Evolutionary conservation across 1,284 basidiomycete genomes (phyloP), one percentile per base, ranked within the genome.

Genomic region (Fomitopsis pinicola): DNA sequence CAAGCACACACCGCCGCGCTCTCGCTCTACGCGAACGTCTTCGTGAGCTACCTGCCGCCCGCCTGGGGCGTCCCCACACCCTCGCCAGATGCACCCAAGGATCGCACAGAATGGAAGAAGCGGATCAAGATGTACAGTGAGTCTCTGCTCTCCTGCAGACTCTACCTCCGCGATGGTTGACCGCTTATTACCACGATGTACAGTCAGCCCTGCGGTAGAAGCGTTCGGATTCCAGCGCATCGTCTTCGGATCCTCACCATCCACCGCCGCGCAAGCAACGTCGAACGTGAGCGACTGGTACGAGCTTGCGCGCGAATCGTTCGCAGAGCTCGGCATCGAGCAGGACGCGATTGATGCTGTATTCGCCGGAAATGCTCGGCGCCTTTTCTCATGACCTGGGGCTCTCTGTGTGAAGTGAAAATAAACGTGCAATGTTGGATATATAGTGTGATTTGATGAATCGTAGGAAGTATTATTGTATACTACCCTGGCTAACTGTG

Each of bases 71-170:
- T 84, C 14, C 87, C 87, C n/a, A 75, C 81, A 19, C 80, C 83
- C 12, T 63, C 68, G 42, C 68, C 72, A n/a, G 68, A 74, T 30
- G 84, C 83, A 42, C 74, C 74, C 46, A 82, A 83, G 69, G 81
- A 85, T 66, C 80, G 78, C 71, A 85, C 80, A 72, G 92, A 92
- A 73, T 91, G 84, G 87, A 92, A 90, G 74, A 80, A 88, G 56
- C 82, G 92, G 55, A 83, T 95, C 72, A 94, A 92, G 80, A 92
- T 95, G 85, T 96, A 93, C 76, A 78, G 93, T 95, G 72, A 76
- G 92, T 89, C 36, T 52, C 50, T 35, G 42, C 54, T 12, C 30
- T 59, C 52, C 30, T 63, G 30, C 7, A 33, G 30, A 19, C 5
- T 55, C n/a, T 42, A 14, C 59, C 15, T 22, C 36, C 35, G 17